Evolutionary conservation across 1,284 basidiomycete species (phyloP), one percentile per base, ranked within the genome.

Genomic region (Apiotrichum gracile): DNA sequence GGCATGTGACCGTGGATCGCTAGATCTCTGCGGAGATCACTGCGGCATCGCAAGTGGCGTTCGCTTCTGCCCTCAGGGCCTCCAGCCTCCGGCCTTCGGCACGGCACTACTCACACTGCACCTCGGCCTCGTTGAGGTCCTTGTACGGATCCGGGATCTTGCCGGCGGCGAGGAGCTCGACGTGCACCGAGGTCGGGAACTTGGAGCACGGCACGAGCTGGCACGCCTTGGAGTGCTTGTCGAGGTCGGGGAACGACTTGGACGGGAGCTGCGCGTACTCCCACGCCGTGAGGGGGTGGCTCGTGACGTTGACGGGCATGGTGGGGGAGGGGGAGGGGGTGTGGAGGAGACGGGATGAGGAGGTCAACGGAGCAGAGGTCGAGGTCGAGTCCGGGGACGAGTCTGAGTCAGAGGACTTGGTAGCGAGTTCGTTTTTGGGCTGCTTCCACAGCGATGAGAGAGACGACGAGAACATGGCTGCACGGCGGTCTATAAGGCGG

Each of bases 151-250:
- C 87, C 27, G 85, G 84, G 29, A 93, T 91, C 63, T 71, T 83
- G 60, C 82, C 80, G 33, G 79, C 68, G 61, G 81, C 83, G 65
- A 88, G 72, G 26, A 94, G 80, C 68, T 93, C 90, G 51, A 87
- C 87, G 61, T 93, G 91, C 10, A 91, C 85, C 3, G 83, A 84
- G 1, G 88, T 91, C 13, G 90, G 88, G 61, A 91, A 34, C 19
- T 39, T 24, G 6, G 41, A 24, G 54, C 67, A 69, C 9, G 40
- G 14, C 4, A 37, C 22, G 22, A 34, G 27, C 29, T 22, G 17
- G 40, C 48, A 43, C 22, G 29, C 16, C 27, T 21, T 29, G 14
- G 33, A 27, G 26, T 31, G 26, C 3, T 22, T 6, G 19, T 17
- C 19, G 43, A 45, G 43, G 10, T 45, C 29, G n/a, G 43, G 43